These are phyloP conservation scores for Sanghuangporus baumii DNA, from an alignment of 1,284 basidiomycete genomes.

Conservation along the genomic window DNA sequence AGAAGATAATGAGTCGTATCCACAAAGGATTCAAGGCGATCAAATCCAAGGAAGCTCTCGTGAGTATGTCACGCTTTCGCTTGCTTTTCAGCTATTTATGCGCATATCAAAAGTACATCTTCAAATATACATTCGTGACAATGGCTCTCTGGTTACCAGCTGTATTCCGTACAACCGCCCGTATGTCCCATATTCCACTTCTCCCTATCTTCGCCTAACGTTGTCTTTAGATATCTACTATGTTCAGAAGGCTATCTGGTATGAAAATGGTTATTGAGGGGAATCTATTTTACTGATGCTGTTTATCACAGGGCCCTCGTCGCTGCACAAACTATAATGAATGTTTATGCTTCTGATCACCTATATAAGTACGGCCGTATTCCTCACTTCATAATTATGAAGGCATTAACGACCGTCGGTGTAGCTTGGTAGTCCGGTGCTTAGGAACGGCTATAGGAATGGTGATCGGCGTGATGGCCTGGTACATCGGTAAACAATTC, in stretches of 20 bases:
- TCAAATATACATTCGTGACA: slow-evolving; percentile 50
- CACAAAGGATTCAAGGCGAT: slow-evolving; percentile 36
- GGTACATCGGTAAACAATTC: slow-evolving; percentile 33
- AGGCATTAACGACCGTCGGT: not conserved
- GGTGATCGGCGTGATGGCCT: slow-evolving; percentile 46
- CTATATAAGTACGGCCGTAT: slow-evolving; percentile 38
- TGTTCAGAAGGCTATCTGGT: slow-evolving; percentile 39
- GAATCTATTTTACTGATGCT: not conserved
- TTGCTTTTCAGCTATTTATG: not conserved
- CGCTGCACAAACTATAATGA: slow-evolving; percentile 62
- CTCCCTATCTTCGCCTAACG: not conserved
- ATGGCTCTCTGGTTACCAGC: slow-evolving; percentile 52
- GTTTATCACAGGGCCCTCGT: slow-evolving; percentile 47
- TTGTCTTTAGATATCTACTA: slow-evolving; percentile 35
- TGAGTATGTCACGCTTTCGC: slow-evolving; percentile 21
- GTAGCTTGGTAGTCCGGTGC: slow-evolving; percentile 30
- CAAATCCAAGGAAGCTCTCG: slow-evolving; percentile 39
- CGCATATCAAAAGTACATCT: slow-evolving; percentile 37
- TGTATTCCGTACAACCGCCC: slow-evolving; percentile 38
- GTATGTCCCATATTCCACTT: slow-evolving; percentile 28
- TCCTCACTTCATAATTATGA: slow-evolving; percentile 20
- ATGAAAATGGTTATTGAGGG: slow-evolving; percentile 8
- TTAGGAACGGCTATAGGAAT: slow-evolving; percentile 41
- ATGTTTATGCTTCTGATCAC: slow-evolving; percentile 58
- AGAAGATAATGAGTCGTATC: slow-evolving; percentile 32